Base-by-base conservation (phyloP, 2,329 filamentous ascomycete species). In the Trichoderma sp. region DNA sequence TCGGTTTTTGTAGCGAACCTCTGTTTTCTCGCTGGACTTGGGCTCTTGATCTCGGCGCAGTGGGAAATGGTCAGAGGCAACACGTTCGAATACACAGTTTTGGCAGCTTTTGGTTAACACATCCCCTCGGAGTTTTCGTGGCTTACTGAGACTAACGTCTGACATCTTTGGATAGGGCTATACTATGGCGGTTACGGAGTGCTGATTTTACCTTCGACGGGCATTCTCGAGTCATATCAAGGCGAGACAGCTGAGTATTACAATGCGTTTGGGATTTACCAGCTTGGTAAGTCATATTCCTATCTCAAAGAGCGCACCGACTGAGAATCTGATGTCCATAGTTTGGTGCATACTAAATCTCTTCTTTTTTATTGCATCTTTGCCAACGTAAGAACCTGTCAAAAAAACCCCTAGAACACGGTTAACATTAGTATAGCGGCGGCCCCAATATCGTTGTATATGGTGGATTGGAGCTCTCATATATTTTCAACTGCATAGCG, bases 1-100 rank as follows among this genome's bases (percentile, higher is more conserved):
- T 61, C 58, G 32, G 58, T 61, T 32, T 61, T 61, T 61, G n/a
- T 61, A 18, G 58, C 58, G 26, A 61, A 61, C 58, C 58, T 61
- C 58, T 61, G 58, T 61, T 61, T 61, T 24, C 58, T 61, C 30
- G 58, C 58, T 26, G 58, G 58, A 61, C 21, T 61, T 36, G 58
- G 58, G 9, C 58, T 61, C 58, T 9, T 61, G n/a, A 24, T 61
- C 30, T 61, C 58, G 6, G 30, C 58, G 11, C 58, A 61, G 4
- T 61, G 58, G 58, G 58, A 61, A 26, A 61, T 61, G 58, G 58
- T 61, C n/a, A 61, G 12, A 6, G 58, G 58, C 1, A 51, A 51
- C n/a, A 51, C 43, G n/a, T 51, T 51, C n/a, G n/a, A 21, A 11
- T 51, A 51, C n/a, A 51, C 43, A 51, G n/a, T 51, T 11, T 12